These are phyloP conservation scores for Saccharomycopsis sp. DNA, from an alignment of 805 yeast genomes.

Conservation along the genomic window DNA sequence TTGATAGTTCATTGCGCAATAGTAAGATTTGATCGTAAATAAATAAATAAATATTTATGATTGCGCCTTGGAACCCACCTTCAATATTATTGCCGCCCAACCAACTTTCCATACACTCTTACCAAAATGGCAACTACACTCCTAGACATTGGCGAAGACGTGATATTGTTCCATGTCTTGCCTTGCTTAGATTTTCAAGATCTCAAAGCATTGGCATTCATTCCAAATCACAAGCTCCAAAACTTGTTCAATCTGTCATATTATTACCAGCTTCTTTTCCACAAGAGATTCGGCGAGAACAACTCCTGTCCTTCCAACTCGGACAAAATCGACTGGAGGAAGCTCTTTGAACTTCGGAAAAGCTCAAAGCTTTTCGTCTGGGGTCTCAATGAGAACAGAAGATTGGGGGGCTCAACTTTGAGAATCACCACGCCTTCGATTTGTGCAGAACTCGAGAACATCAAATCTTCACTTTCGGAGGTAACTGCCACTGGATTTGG, in stretches of 20 bases:
- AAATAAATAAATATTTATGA: too few species aligned
- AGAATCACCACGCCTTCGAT: neutral
- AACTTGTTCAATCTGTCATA: neutral
- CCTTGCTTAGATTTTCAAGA: slow-evolving; percentile 14
- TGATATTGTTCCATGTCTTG: slow-evolving; percentile 11
- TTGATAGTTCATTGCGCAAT: too few species aligned
- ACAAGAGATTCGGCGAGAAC: slow-evolving; percentile 7
- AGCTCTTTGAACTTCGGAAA: slow-evolving; percentile 4
- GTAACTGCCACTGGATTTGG: slow-evolving; percentile 41
- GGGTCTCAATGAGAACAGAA: slow-evolving; percentile 7
- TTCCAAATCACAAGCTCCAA: slow-evolving; percentile 5
- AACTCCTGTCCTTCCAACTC: slow-evolving; percentile 1
- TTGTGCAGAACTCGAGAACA: neutral
- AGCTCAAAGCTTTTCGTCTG: slow-evolving; percentile 8
- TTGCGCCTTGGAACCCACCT: too few species aligned
- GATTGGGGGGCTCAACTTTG: too few species aligned
- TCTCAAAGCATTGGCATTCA: neutral
- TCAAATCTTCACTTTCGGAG: neutral
- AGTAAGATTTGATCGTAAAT: too few species aligned
- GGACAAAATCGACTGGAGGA: slow-evolving; percentile 7
- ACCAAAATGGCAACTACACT: neutral
- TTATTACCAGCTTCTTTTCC: slow-evolving; percentile 13
- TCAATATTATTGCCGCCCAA: too few species aligned
- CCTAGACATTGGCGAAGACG: slow-evolving; percentile 8
- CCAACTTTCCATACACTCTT: too few species aligned